Evolutionary conservation across 2,329 filamentous ascomycete genomes (phyloP).

Genomic region (Trichophyton simii): DNA sequence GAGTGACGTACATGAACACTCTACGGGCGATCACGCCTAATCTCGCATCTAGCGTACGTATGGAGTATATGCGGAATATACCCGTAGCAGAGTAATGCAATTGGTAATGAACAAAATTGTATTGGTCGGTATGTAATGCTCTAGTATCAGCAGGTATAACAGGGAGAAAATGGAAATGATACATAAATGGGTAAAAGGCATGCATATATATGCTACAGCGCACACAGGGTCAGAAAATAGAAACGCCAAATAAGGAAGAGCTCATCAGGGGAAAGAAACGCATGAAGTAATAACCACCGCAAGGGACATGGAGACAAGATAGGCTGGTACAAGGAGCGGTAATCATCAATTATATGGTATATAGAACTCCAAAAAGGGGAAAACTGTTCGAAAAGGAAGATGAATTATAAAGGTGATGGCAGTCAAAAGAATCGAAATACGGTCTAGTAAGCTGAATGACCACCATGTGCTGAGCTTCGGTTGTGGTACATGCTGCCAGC

Average conservation of each 20-base stretch:
- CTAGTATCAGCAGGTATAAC: not conserved
- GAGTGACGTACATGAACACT: not conserved
- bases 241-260: not conserved
- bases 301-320: not conserved
- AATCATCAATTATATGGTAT: constrained; percentile 5
- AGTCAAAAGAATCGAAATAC: not conserved
- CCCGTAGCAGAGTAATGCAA: not conserved
- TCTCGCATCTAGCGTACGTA: not conserved
- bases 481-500: constrained; percentile 34
- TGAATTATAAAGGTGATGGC: not conserved
- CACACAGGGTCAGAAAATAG: not conserved
- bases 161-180: not conserved
- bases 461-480: constrained; percentile 26
- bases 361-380: not conserved
- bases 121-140: not conserved
- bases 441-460: constrained; percentile 25
- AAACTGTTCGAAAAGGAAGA: not conserved
- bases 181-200: not conserved
- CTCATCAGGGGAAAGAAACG: not conserved
- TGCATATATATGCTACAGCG: not conserved
- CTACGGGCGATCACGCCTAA: too few species aligned
- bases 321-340: not conserved
- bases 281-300: not conserved
- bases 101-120: not conserved
- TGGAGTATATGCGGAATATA: not conserved